phyloP scores from a whole-genome alignment of 768 basidiomycete genomes.

The Pulveroboletus sp. region DNA sequence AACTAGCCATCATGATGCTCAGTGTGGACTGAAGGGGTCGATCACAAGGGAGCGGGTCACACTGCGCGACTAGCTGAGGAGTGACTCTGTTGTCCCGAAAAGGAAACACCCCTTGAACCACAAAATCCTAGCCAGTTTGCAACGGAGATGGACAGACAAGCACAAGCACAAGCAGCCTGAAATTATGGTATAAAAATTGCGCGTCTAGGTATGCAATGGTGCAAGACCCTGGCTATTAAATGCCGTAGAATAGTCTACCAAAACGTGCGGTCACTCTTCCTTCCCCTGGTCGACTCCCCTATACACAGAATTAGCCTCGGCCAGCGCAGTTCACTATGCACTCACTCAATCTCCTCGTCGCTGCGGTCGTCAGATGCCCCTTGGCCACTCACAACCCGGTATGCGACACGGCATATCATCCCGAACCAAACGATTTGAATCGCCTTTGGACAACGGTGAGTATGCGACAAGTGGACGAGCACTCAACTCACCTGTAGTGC shows the following conservation, averaged over 20 bases:
- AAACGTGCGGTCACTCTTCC: constrained; percentile 20
- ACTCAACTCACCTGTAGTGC: constrained; percentile 50
- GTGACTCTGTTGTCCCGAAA: constrained; percentile 20
- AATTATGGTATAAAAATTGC: constrained; percentile 28
- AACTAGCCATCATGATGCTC: constrained; percentile 58
- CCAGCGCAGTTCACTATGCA: not conserved
- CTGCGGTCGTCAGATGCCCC: constrained; percentile 83
- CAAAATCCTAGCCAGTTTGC: not conserved
- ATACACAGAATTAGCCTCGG: constrained; percentile 9
- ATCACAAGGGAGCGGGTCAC: constrained; percentile 7
- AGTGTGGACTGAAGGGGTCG: not conserved
- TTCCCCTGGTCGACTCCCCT: constrained; percentile 21
- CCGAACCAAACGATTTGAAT: constrained; percentile 80
- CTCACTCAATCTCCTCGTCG: constrained; percentile 68
- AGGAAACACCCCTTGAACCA: constrained; percentile 19
- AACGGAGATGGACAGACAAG: not conserved
- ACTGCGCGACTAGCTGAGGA: not conserved
- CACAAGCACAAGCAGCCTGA: constrained; percentile 1
- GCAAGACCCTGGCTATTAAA: constrained; percentile 20
- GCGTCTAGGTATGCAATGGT: constrained; percentile 26
- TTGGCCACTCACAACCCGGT: constrained; percentile 64
- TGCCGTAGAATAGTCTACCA: constrained; percentile 24
- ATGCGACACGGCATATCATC: constrained; percentile 83
- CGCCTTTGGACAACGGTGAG: constrained; percentile 38
- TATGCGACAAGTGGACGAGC: not conserved